Conservation (phyloP, 202 grass and related monocot genomes). For the Carex sylvatica region DNA sequence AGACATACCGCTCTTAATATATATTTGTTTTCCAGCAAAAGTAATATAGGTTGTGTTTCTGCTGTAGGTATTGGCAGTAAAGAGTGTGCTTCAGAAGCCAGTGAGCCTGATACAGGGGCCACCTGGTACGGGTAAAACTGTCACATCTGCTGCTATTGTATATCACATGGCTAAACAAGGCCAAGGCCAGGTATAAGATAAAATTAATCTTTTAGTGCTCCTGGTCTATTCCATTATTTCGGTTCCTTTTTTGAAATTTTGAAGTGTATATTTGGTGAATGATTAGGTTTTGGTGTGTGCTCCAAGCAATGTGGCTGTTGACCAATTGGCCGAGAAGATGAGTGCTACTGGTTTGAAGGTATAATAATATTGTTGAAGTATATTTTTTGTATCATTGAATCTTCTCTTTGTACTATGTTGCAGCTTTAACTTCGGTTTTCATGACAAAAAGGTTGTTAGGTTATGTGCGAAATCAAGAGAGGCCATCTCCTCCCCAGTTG, state of each 20-base stretch:
- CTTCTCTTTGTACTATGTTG: slow-evolving; percentile 1
- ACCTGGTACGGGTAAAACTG: slow-evolving; percentile 96
- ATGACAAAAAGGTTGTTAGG: slow-evolving; percentile 71
- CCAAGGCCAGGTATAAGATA: slow-evolving; percentile 79
- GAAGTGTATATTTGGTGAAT: slow-evolving; percentile 24
- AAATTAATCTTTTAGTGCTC: not conserved
- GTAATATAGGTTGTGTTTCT: not conserved
- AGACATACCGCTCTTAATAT: slow-evolving; percentile 3
- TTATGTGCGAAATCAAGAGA: slow-evolving; percentile 98
- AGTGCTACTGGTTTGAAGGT: slow-evolving; percentile 93
- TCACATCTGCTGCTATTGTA: slow-evolving; percentile 98
- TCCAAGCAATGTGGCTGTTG: slow-evolving; percentile 99
- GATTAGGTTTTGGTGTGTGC: slow-evolving; percentile 89
- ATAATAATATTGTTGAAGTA: slow-evolving; percentile 15
- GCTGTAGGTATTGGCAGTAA: slow-evolving; percentile 89
- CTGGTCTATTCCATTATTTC: not conserved
- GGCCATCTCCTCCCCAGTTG: slow-evolving; percentile 94
- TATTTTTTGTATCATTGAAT: slow-evolving; percentile 1
- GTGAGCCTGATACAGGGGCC: slow-evolving; percentile 99
- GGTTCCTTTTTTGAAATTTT: not conserved
- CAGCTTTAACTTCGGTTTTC: not conserved
- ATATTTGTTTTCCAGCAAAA: slow-evolving; percentile 12
- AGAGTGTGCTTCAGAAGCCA: slow-evolving; percentile 99
- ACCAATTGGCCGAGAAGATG: slow-evolving; percentile 97
- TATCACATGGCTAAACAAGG: slow-evolving; percentile 99